Evolutionary conservation across 768 basidiomycete genomes (phyloP), one percentile per base, ranked within the genome.

Genomic region (Royoungia palumana): DNA sequence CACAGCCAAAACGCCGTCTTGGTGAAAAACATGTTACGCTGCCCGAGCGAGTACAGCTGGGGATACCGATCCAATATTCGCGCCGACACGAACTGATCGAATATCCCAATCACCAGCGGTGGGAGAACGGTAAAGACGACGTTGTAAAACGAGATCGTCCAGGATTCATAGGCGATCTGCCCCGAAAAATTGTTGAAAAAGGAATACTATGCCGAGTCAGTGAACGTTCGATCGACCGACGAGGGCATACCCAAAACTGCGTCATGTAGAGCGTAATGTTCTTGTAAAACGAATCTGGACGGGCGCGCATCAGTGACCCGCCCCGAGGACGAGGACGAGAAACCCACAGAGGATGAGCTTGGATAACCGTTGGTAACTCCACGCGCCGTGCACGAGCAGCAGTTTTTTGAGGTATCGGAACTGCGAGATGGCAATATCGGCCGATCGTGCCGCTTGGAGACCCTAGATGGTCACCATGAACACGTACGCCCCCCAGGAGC

Each of bases 121-220:
- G 96, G 95, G 2, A 99, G 77, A 30, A 99, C 81, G 35, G 95
- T 95, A 75, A 98, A 98, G 41, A 96, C 68, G 59, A 98, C 92
- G 64, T 96, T 96, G 75, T 96, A 98, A 61, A 94, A 78, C 0
- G 96, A 94, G 61, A 98, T 79, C 8, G 96, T 95, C 96, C 96
- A 99, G 19, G 94, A 96, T 71, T 99, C 96, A 65, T 94, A 94
- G 43, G 93, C 89, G 53, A 98, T 94, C 67, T 98, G 96, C 17
- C 96, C 96, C 1, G 96, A 99, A 73, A 96, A 98, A 61, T 95
- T 96, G 77, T 98, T 99, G 80, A 94, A 91, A 76, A 97, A 95
- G 10, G 96, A 96, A 69, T 83, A 99, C 95, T 97, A 42, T n/a
- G 42, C 32, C 12, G 13, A 4, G 37, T 60, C 44, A 57, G 49